Percentiles rank a stretch among this genome's conserved stretches.
Evolutionary conservation across 352 stramenopile species (phyloP).

Genomic region (Plasmopara viticola): DNA sequence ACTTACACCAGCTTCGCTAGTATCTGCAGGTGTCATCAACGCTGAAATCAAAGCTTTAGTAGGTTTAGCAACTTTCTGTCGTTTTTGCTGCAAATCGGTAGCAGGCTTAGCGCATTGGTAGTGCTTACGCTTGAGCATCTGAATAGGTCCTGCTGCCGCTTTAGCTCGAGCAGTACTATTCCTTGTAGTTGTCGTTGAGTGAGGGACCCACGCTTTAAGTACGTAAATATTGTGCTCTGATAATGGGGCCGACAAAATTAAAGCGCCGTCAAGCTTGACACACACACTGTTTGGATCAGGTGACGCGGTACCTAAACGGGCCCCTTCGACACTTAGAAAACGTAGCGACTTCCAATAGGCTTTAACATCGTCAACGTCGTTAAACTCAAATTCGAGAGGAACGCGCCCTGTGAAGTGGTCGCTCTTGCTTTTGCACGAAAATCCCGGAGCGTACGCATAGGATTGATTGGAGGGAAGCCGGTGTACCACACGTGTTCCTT

Average conservation of each 20-base stretch:
- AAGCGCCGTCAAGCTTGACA: conserved; percentile 44
- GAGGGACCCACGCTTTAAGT: conserved; percentile 59
- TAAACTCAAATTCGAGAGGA: conserved; percentile 47
- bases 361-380: conserved; percentile 33
- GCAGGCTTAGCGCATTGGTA: conserved; percentile 18
- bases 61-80: conserved; percentile 23
- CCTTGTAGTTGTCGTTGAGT: conserved; percentile 32
- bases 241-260: conserved; percentile 49
- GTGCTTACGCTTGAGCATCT: conserved; percentile 50
- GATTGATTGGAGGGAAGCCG: conserved; percentile 43
- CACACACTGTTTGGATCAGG: conserved; percentile 34
- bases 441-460: conserved; percentile 59
- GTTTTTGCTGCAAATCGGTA: conserved; percentile 24
- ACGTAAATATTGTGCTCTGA: conserved; percentile 65
- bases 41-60: conserved; percentile 13
- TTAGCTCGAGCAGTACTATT: conserved; percentile 49
- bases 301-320: conserved; percentile 35
- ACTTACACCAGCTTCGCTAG: conserved; percentile 31
- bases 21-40: conserved; percentile 22
- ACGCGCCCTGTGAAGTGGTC: conserved; percentile 50
- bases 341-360: conserved; percentile 70
- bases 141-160: conserved; percentile 42
- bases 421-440: conserved; percentile 45
- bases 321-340: conserved; percentile 67
- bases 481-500: conserved; percentile 45